These are phyloP conservation scores for Gryganskiella cystojenkinii DNA, from an alignment of 192 early-diverging fungal species.

Conservation along the genomic window DNA sequence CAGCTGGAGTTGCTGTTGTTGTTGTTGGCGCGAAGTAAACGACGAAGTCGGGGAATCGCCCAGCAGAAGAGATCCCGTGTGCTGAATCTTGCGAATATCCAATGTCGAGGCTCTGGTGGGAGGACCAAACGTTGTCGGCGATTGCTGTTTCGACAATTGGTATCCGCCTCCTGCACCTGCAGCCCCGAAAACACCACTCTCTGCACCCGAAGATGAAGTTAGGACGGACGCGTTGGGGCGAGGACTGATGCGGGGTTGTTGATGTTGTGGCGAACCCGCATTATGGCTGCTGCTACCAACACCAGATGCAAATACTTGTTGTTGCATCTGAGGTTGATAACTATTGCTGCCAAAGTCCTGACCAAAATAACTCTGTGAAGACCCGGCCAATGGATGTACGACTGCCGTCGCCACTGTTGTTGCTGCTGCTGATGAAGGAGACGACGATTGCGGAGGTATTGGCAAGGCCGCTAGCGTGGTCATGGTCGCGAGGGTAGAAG, in stretches of 20 bases:
- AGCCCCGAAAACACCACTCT: no score
- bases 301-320: neutral
- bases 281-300: neutral
- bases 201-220: no score
- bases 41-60: conserved; percentile 23
- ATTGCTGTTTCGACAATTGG: neutral
- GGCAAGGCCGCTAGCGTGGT: conserved; percentile 33
- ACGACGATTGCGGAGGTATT: conserved; percentile 22
- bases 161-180: conserved; percentile 45
- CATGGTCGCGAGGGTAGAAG: conserved; percentile 39
- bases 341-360: neutral
- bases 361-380: no score
- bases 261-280: conserved; percentile 6
- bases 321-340: conserved; percentile 17
- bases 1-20: conserved; percentile 19
- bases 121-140: conserved; percentile 5
- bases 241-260: no score
- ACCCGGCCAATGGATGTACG: neutral
- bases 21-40: conserved; percentile 17
- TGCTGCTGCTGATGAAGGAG: neutral
- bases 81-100: conserved; percentile 31
- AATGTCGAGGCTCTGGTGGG: conserved; percentile 44
- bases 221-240: conserved; percentile 2
- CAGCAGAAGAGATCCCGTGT: conserved; percentile 13
- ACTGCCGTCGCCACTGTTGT: neutral